Evolutionary conservation across 768 basidiomycete species (phyloP).

Genomic region (Phylloporus scabripes): DNA sequence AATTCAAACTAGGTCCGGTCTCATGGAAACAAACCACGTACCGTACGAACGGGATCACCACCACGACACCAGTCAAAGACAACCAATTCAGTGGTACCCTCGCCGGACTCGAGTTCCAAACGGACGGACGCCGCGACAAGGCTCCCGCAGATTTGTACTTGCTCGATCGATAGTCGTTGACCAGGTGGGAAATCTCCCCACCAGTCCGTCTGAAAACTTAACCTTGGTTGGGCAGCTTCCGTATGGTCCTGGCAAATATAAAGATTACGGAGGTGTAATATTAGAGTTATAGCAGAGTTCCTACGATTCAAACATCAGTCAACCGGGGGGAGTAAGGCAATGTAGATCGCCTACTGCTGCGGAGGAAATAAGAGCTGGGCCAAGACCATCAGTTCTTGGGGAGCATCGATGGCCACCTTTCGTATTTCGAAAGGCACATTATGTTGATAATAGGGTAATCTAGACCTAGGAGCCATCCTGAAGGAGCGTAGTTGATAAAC

Average conservation of each 20-base stretch:
- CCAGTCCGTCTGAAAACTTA: slow-evolving; percentile 31
- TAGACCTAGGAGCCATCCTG: slow-evolving; percentile 21
- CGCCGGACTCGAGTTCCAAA: slow-evolving; percentile 29
- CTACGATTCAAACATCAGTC: slow-evolving; percentile 11
- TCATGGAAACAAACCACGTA: slow-evolving; percentile 6
- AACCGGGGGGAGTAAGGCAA: neutral
- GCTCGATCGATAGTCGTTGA: slow-evolving; percentile 29
- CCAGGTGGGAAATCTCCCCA: slow-evolving; percentile 30
- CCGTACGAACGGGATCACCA: slow-evolving; percentile 24
- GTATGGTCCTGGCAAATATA: slow-evolving; percentile 54
- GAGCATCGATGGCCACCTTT: slow-evolving; percentile 29
- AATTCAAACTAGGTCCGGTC: neutral
- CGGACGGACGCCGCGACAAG: slow-evolving; percentile 25
- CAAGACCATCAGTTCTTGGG: slow-evolving; percentile 28
- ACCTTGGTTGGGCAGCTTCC: slow-evolving; percentile 30
- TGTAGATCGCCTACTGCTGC: slow-evolving; percentile 16
- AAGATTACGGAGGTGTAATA: slow-evolving; percentile 49
- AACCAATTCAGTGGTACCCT: slow-evolving; percentile 28
- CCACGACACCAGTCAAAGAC: slow-evolving; percentile 29
- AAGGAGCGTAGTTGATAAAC: slow-evolving; percentile 33
- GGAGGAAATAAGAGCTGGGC: slow-evolving; percentile 28
- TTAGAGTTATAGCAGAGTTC: slow-evolving; percentile 21
- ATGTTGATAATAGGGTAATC: slow-evolving; percentile 28
- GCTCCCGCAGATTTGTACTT: slow-evolving; percentile 25
- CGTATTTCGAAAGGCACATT: slow-evolving; percentile 32